Conservation (phyloP, 768 basidiomycete species). For the Polyporus arcularius region DNA sequence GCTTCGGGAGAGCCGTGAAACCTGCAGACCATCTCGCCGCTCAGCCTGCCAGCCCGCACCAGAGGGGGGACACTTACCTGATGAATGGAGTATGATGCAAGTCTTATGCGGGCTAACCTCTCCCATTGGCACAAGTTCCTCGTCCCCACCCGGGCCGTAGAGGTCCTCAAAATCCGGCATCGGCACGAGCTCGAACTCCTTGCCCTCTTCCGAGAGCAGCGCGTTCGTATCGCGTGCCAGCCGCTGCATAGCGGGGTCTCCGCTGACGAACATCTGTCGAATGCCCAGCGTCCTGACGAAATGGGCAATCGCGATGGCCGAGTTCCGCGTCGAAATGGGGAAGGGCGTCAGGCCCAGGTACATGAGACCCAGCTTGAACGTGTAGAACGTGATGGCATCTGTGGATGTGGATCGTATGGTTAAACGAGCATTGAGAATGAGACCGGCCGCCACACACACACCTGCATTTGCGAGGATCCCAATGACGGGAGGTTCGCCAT, state of each 20-base stretch:
- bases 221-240: conserved; percentile 23
- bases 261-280: conserved; percentile 28
- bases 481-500: conserved; percentile 1
- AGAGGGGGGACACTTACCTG: conserved; percentile 10
- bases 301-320: conserved; percentile 34
- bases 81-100: conserved; percentile 19
- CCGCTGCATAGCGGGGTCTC: conserved; percentile 24
- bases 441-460: neutral
- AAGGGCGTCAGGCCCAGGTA: conserved; percentile 31
- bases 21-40: conserved; percentile 1
- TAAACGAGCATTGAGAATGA: neutral
- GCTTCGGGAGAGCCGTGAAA: conserved; percentile 24
- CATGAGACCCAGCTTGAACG: conserved; percentile 23
- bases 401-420: neutral
- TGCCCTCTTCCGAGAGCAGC: conserved; percentile 13
- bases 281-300: conserved; percentile 31
- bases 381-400: conserved; percentile 30
- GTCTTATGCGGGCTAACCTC: conserved; percentile 12
- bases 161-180: conserved; percentile 28
- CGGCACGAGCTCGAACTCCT: conserved; percentile 13
- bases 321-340: conserved; percentile 39
- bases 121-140: conserved; percentile 11
- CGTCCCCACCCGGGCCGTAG: conserved; percentile 16
- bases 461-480: conserved; percentile 13
- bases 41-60: too few relatives aligned